Evolutionary conservation across 2,329 filamentous ascomycete genomes (phyloP).

Genomic region (Gyromitra esculenta): DNA sequence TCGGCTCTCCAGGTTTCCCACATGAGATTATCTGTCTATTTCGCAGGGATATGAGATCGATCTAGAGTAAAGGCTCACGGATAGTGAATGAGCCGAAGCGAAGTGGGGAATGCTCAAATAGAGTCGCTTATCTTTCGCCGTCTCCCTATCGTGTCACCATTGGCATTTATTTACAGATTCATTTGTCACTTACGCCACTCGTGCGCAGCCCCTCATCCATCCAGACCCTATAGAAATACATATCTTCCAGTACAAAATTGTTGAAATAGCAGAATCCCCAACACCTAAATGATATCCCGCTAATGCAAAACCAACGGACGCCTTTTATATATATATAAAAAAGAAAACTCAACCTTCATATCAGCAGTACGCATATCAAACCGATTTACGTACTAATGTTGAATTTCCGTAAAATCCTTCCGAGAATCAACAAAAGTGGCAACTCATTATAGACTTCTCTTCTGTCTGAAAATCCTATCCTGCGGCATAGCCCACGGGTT

Average conservation of each 20-base stretch:
- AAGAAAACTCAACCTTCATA: not conserved
- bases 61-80: slow-evolving; percentile 1
- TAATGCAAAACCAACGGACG: slow-evolving; percentile 16
- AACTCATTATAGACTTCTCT: slow-evolving; percentile 2
- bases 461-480: slow-evolving; percentile 18
- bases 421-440: not conserved
- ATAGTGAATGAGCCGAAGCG: slow-evolving; percentile 15
- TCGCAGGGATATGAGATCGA: not conserved
- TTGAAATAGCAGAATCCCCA: slow-evolving; percentile 12
- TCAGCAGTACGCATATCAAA: not conserved
- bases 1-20: slow-evolving; percentile 21
- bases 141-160: slow-evolving; percentile 1
- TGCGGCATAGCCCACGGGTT: slow-evolving; percentile 52
- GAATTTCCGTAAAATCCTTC: slow-evolving; percentile 1
- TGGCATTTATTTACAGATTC: slow-evolving; percentile 12
- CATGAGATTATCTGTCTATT: not conserved
- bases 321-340: slow-evolving; percentile 2
- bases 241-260: not conserved
- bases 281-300: slow-evolving; percentile 16
- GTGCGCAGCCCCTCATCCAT: not conserved
- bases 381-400: slow-evolving; percentile 9
- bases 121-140: slow-evolving; percentile 27
- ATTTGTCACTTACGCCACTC: not conserved
- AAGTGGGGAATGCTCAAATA: not conserved
- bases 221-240: slow-evolving; percentile 17